A percentile compares a stretch with the other conserved stretches of the same genome.
Evolutionary conservation across 2,329 filamentous ascomycete genomes (phyloP).

Genomic region (Fusarium sp.): DNA sequence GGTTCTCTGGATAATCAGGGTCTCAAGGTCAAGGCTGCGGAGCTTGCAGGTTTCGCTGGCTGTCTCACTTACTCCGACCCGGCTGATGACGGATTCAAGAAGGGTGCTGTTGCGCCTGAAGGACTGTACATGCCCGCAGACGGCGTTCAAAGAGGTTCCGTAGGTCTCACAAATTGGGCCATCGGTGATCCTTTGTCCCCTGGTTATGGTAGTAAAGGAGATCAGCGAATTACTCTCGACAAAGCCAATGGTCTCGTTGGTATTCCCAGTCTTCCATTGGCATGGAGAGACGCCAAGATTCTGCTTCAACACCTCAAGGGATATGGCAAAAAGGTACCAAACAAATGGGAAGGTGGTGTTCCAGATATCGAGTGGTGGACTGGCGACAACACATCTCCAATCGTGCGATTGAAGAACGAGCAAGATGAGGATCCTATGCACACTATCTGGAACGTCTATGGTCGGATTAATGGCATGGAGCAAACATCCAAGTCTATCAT

Average conservation of each 20-base stretch:
- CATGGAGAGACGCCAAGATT: slow-evolving; percentile 88
- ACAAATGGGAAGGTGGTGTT: slow-evolving; percentile 81
- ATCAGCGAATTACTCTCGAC: slow-evolving; percentile 72
- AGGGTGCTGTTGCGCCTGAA: slow-evolving; percentile 77
- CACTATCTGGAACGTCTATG: slow-evolving; percentile 92
- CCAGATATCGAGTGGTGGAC: slow-evolving; percentile 88
- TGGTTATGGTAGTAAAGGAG: slow-evolving; percentile 79
- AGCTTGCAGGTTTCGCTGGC: slow-evolving; percentile 84
- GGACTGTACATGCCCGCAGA: slow-evolving; percentile 85
- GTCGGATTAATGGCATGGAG: slow-evolving; percentile 85
- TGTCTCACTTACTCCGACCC: slow-evolving; percentile 96
- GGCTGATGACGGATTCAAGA: slow-evolving; percentile 80
- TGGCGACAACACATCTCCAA: slow-evolving; percentile 78
- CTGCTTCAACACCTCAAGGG: slow-evolving; percentile 81
- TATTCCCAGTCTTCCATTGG: slow-evolving; percentile 89
- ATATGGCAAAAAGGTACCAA: slow-evolving; percentile 74
- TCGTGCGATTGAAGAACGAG: slow-evolving; percentile 84
- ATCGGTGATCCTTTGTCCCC: slow-evolving; percentile 93
- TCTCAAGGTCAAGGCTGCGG: slow-evolving; percentile 89
- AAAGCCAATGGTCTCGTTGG: slow-evolving; percentile 78
- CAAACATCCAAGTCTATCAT: slow-evolving; percentile 85
- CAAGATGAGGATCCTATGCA: slow-evolving; percentile 87
- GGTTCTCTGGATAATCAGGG: slow-evolving; percentile 78
- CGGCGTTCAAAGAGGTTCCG: slow-evolving; percentile 83
- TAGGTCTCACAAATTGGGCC: slow-evolving; percentile 83